Evolutionary conservation across 2,329 filamentous ascomycete species (phyloP).

Genomic region (Alternaria alternata): DNA sequence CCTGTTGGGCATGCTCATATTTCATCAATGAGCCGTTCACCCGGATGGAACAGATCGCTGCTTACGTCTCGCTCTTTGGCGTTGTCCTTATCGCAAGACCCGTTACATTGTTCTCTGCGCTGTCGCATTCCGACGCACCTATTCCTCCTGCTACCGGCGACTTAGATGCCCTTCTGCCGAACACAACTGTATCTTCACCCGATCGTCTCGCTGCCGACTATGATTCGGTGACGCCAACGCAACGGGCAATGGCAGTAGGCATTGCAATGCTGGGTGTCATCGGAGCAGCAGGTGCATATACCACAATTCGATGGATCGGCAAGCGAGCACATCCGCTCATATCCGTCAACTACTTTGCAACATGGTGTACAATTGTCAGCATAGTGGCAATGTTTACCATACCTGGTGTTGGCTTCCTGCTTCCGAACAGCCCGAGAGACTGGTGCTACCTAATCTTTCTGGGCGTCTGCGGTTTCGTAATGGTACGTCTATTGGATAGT

Average conservation of each 20-base stretch:
- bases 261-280: constrained; percentile 79
- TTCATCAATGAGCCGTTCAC: constrained; percentile 81
- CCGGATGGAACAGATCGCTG: constrained; percentile 77
- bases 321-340: constrained; percentile 82
- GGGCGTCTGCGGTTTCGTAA: constrained; percentile 77
- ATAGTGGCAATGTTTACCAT: constrained; percentile 65
- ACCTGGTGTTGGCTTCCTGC: constrained; percentile 64
- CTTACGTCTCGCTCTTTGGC: constrained; percentile 76
- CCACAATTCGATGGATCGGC: constrained; percentile 80
- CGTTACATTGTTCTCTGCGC: constrained; percentile 60
- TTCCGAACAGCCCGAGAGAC: constrained; percentile 63
- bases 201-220: constrained; percentile 48
- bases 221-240: constrained; percentile 63
- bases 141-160: constrained; percentile 45
- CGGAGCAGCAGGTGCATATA: constrained; percentile 77
- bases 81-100: constrained; percentile 86
- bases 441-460: constrained; percentile 75
- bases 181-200: constrained; percentile 27
- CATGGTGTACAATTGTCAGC: constrained; percentile 74
- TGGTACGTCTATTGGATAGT: constrained; percentile 54
- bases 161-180: constrained; percentile 40
- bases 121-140: constrained; percentile 32
- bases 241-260: constrained; percentile 74
- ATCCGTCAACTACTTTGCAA: constrained; percentile 83
- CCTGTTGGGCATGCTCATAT: constrained; percentile 81